These are phyloP conservation scores for Leishmania tarentolae DNA, from an alignment of 208 protist genomes.

Conservation along the genomic window DNA sequence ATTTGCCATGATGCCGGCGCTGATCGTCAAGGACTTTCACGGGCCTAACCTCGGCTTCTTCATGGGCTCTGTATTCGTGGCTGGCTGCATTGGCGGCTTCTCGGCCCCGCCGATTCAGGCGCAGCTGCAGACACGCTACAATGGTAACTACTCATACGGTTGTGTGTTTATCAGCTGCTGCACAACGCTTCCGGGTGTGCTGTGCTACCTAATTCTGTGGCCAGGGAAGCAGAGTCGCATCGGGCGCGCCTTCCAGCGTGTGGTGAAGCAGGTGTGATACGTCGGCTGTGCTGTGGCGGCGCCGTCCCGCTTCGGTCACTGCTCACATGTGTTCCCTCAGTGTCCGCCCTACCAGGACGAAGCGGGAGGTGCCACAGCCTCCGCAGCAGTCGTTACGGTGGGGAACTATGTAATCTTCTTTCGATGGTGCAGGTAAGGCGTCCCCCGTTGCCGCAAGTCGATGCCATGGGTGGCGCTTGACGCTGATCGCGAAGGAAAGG, in stretches of 20 bases:
- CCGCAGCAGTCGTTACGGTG: background rate
- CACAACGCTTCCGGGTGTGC: constrained; percentile 53
- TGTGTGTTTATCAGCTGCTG: constrained; percentile 79
- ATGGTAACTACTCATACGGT: constrained; percentile 80
- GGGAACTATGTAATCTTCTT: background rate
- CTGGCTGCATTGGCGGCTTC: constrained; percentile 74
- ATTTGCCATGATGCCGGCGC: constrained; percentile 80
- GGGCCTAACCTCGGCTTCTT: constrained; percentile 83
- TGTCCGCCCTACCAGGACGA: background rate
- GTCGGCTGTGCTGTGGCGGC: background rate
- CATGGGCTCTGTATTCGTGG: constrained; percentile 76
- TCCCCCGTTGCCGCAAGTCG: background rate
- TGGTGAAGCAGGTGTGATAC: constrained; percentile 10
- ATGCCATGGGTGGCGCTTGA: background rate
- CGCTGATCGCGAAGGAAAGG: background rate
- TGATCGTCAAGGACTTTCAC: constrained; percentile 68
- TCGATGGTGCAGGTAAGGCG: background rate
- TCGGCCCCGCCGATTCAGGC: constrained; percentile 76
- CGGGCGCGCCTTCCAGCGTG: constrained; percentile 19
- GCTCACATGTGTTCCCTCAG: background rate
- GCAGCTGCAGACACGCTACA: constrained; percentile 51
- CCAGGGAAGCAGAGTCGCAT: constrained; percentile 47
- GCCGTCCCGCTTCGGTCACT: background rate
- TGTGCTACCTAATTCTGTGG: constrained; percentile 75
- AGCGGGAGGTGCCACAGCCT: background rate